phyloP scores from a whole-genome alignment of 164 flowering plant species.

The Tinospora cordifolia region DNA sequence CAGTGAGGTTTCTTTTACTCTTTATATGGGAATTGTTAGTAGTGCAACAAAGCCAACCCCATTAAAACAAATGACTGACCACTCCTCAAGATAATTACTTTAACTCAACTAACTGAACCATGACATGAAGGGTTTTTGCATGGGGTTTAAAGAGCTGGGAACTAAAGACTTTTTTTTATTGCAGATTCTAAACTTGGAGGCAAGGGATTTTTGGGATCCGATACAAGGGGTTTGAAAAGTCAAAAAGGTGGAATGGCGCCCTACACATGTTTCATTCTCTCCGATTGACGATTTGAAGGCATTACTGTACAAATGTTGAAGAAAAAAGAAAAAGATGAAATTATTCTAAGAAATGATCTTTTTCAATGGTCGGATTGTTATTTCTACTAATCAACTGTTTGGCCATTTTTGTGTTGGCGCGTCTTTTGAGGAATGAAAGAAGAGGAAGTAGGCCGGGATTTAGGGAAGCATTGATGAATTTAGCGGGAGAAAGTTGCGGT shows the following conservation, averaged over 20 bases:
- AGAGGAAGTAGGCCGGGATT: neutral
- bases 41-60: constrained; percentile 6
- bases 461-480: no score
- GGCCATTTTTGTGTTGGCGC: constrained; percentile 18
- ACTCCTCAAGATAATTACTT: neutral
- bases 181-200: neutral
- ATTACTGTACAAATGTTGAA: neutral
- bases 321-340: constrained; percentile 4
- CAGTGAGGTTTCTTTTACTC: neutral
- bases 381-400: neutral
- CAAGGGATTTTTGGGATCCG: neutral
- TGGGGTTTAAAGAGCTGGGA: neutral
- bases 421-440: constrained; percentile 21
- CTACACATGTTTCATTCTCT: constrained; percentile 3
- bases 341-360: constrained; percentile 7
- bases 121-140: neutral
- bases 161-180: neutral
- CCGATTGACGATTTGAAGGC: neutral
- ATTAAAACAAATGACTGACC: neutral
- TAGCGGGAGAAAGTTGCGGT: no score
- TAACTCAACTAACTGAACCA: neutral
- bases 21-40: constrained; percentile 11
- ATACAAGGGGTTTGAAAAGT: constrained; percentile 1
- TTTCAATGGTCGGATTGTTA: constrained; percentile 7
- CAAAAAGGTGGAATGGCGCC: constrained; percentile 18